Evolutionary conservation across 441 rosid species (phyloP).

Genomic region (Gossypium trilobum): DNA sequence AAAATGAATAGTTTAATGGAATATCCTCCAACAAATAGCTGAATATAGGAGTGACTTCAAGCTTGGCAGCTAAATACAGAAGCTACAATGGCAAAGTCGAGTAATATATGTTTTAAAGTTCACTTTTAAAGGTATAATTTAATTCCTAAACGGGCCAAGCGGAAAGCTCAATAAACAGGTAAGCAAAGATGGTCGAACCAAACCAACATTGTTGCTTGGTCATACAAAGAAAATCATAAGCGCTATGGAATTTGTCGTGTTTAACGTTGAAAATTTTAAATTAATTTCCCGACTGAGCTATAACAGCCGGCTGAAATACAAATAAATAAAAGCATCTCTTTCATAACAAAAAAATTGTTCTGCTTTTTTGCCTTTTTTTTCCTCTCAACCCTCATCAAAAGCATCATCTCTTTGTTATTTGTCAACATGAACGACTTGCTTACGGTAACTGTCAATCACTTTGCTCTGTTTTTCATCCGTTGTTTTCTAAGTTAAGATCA

Average conservation of each 20-base stretch:
- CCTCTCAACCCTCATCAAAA: neutral
- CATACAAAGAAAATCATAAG: neutral
- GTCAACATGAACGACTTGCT: constrained; percentile 45
- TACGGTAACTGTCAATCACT: constrained; percentile 22
- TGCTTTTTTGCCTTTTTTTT: neutral
- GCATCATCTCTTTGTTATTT: neutral
- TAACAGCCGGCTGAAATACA: neutral
- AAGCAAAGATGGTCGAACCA: neutral
- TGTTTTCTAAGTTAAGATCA: constrained; percentile 1
- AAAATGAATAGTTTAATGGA: too few species aligned
- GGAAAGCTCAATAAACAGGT: neutral
- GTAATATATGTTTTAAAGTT: neutral
- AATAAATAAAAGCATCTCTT: neutral
- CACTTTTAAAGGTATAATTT: neutral
- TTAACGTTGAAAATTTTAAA: constrained; percentile 5
- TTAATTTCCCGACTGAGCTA: neutral
- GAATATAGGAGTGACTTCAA: too few species aligned
- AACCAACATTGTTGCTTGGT: neutral
- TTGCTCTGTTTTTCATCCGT: neutral
- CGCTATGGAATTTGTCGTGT: neutral
- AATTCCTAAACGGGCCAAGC: neutral
- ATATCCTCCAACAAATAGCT: too few species aligned
- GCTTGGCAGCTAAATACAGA: neutral
- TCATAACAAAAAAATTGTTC: neutral
- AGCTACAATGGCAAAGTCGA: neutral